Conservation (phyloP, 139 green algal genomes). For the Chlorella sorokiniana region DNA sequence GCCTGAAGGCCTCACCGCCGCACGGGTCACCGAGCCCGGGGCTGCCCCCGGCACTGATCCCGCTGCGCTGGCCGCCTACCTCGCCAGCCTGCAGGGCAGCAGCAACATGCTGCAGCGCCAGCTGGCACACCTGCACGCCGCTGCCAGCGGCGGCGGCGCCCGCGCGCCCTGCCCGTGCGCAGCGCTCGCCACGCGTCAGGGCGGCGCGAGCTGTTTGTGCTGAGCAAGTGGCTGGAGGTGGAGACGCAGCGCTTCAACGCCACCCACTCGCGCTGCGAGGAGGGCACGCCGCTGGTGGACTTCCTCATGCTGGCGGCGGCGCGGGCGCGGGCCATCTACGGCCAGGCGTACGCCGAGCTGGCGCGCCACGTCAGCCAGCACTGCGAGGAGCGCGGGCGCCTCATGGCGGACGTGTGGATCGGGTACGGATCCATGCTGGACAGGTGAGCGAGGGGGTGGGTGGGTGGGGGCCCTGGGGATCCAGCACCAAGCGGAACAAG, state of each 20-base stretch:
- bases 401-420: constrained; percentile 29
- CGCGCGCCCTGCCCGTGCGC: background rate
- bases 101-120: constrained; percentile 23
- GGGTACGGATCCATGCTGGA: constrained; percentile 26
- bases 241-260: constrained; percentile 35
- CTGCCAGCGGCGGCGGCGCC: background rate
- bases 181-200: constrained; percentile 1
- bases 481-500: background rate
- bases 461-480: background rate
- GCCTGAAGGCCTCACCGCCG: background rate
- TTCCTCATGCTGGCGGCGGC: constrained; percentile 27
- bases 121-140: constrained; percentile 9
- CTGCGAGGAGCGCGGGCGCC: constrained; percentile 26
- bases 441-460: background rate
- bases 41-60: background rate
- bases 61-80: background rate
- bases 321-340: constrained; percentile 19
- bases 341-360: constrained; percentile 17
- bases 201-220: constrained; percentile 27
- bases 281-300: constrained; percentile 27
- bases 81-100: background rate
- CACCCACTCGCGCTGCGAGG: constrained; percentile 10
- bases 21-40: background rate
- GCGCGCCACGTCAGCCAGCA: constrained; percentile 8
- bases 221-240: constrained; percentile 34